A percentile compares a stretch with the other conserved stretches of the same genome.
These are phyloP conservation scores for Paramecium caudatum DNA, from an alignment of 73 alveolate species.

Conservation along the genomic window DNA sequence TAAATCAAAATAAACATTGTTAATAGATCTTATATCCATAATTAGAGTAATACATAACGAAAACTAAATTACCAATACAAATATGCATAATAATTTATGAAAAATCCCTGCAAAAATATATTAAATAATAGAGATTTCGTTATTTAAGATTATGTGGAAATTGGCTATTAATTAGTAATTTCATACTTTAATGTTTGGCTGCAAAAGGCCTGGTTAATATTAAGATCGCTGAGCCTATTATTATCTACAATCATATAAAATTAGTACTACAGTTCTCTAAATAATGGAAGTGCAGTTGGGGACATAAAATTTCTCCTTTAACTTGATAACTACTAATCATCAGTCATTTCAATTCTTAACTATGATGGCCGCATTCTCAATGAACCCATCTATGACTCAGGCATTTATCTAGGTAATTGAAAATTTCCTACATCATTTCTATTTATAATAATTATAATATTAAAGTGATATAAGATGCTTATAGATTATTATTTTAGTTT, in stretches of 20 bases:
- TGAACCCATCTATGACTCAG: slow-evolving; percentile 62
- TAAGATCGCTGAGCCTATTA: not conserved
- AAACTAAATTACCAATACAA: slow-evolving; percentile 56
- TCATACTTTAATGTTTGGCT: not conserved
- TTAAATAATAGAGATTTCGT: slow-evolving; percentile 37
- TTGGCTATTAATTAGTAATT: not conserved
- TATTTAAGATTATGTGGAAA: slow-evolving; percentile 11
- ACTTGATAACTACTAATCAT: slow-evolving; percentile 54
- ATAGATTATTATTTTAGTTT: too few species aligned
- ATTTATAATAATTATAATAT: too few species aligned
- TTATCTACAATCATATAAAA: not conserved
- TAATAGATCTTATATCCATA: slow-evolving; percentile 58
- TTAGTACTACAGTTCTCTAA: slow-evolving; percentile 38
- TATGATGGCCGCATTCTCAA: slow-evolving; percentile 63
- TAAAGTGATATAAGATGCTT: too few species aligned
- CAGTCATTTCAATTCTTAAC: slow-evolving; percentile 34
- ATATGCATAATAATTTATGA: slow-evolving; percentile 38
- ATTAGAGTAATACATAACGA: slow-evolving; percentile 64
- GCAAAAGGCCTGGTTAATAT: not conserved
- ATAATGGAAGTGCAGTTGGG: slow-evolving; percentile 60
- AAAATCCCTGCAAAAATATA: slow-evolving; percentile 33
- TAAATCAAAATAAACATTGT: slow-evolving; percentile 54
- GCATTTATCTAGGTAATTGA: slow-evolving; percentile 26
- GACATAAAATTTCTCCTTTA: slow-evolving; percentile 49
- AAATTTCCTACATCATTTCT: too few species aligned